Base-by-base conservation (phyloP, 306 rosid genomes). In the Cucurbita ficifolia region DNA sequence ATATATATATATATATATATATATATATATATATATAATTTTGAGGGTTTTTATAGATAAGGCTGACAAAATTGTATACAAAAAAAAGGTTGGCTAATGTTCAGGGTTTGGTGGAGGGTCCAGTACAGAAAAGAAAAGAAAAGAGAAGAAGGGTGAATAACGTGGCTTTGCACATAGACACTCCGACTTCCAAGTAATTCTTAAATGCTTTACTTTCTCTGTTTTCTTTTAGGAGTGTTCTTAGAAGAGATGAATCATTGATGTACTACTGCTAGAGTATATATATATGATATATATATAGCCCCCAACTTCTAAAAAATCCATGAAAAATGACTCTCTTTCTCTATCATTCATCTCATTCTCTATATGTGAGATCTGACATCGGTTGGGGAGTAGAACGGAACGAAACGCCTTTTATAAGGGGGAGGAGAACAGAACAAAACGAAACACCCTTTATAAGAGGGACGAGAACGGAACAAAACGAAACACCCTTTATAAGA, bases 41-140 rank as follows among this genome's bases (percentile, higher is more conserved):
- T 43, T 24, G 7, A 6, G 35, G 22, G 14, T 65, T 43, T 67
- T 29, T 2, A 67, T 19, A 68, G 40, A 24, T 42, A 48, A 69
- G 22, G 73, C 73, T 69, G 73, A 69, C 73, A 69, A 69, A 69
- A 14, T 69, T 69, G 73, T 69, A 48, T 69, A 46, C 14, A 69
- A 14, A 69, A 69, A 69, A 24, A 69, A 69, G 6, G 57, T 14
- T 24, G 73, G 73, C 14, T 48, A 69, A 48, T 69, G 73, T 69
- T 69, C 70, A 63, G 46, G 70, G 13, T 63, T 36, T 8, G 70
- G 64, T 8, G 70, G 64, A 29, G 29, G 50, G 14, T 49, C 18
- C 29, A 68, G 72, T 65, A 68, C 73, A 68, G 53, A 43, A 22
- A 13, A 67, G 24, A 29, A 36, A 21, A 48, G 13, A 10, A 48